Evolutionary conservation across 352 stramenopile species (phyloP).

Genomic region (Phytophthora uliginosa): DNA sequence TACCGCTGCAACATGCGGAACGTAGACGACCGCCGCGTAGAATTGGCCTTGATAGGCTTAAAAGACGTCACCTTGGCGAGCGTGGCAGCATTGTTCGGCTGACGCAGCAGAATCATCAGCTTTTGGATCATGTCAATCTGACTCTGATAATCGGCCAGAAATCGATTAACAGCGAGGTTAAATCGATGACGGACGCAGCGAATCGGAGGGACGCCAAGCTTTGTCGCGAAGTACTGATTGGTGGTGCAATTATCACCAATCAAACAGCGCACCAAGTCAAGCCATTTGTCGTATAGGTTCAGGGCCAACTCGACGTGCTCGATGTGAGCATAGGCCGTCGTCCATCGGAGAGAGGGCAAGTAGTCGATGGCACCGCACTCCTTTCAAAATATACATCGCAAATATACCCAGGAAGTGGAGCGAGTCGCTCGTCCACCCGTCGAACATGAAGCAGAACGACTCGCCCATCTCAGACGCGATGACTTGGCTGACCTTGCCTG

Average conservation of each 20-base stretch:
- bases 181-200: neutral
- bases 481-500: neutral
- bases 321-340: neutral
- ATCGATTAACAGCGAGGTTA: neutral
- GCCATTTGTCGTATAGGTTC: neutral
- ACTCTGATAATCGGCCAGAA: too few species aligned
- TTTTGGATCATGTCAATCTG: too few species aligned
- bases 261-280: neutral
- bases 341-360: neutral
- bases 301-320: neutral
- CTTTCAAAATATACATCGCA: neutral
- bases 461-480: neutral
- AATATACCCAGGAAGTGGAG: neutral
- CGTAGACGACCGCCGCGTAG: slow-evolving; percentile 4
- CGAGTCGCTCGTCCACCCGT: neutral
- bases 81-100: too few species aligned
- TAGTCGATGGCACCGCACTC: neutral
- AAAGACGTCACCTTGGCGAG: neutral
- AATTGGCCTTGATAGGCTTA: slow-evolving; percentile 11
- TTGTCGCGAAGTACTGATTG: neutral
- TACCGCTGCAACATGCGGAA: slow-evolving; percentile 16
- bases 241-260: neutral
- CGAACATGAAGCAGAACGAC: neutral
- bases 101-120: too few species aligned
- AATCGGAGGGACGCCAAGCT: neutral